Evolutionary conservation across 306 rosid species (phyloP), one percentile per base, ranked within the genome.

Genomic region (Vigna unguiculata): DNA sequence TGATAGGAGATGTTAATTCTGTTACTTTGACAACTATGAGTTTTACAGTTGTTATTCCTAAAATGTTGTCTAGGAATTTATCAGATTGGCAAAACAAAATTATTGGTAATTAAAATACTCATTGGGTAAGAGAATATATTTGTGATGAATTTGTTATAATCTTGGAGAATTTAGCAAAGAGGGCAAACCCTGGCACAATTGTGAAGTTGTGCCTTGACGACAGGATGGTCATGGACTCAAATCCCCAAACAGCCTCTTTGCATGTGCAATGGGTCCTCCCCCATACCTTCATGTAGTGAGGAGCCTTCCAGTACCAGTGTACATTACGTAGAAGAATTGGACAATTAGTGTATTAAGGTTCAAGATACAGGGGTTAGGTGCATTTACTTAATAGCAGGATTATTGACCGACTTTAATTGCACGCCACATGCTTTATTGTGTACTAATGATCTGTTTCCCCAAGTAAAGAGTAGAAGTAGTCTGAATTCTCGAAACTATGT

Each of bases 301-400:
- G 5, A 43, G 48, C 15, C 48, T 43, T 43, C 5, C 2, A 43
- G 15, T 12, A 12, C 12, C 47, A 41, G 47, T 13, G 14, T 11
- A 41, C 47, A 41, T 41, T 41, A 41, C 14, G 10, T 57, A 20
- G 79, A 75, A 28, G 65, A 71, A 38, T 53, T 66, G 71, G 75
- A 10, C 32, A 71, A 54, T 61, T 55, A 49, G 78, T 62, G 75
- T 57, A 14, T 24, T n/a, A 19, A 10, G 20, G 28, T 55, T 59
- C 38, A 47, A 71, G 65, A 71, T 47, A 24, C 41, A 6, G 15
- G 34, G 63, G 59, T 20, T 53, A 21, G 30, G 36, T 13, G 63
- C 65, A 25, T 77, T 54, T 64, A 47, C 75, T 22, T 71, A 15
- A 34, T 36, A 71, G 59, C 32, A 40, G 66, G 65, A 72, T 46